phyloP scores from a whole-genome alignment of 805 yeast species.

The Cyberlindnera sargentensis region DNA sequence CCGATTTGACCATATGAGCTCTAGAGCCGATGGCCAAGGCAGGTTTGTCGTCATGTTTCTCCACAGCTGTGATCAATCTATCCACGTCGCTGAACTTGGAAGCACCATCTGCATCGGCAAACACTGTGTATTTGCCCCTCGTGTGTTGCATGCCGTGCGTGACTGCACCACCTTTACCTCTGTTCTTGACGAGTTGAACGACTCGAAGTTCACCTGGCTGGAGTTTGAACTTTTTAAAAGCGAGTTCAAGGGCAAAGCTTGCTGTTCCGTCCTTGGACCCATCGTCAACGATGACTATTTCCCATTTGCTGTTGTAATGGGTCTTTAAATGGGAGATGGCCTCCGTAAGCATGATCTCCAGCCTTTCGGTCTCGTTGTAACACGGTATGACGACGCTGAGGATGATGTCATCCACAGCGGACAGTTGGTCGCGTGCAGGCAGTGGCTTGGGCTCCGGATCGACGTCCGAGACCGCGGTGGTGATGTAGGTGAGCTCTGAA shows the following conservation, averaged over 20 bases:
- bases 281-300: conserved; percentile 84
- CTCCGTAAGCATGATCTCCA: conserved; percentile 67
- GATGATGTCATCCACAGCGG: conserved; percentile 33
- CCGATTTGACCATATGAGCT: conserved; percentile 94
- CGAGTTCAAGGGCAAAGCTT: conserved; percentile 59
- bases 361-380: conserved; percentile 74
- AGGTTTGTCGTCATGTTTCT: conserved; percentile 24
- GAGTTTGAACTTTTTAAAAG: conserved; percentile 36
- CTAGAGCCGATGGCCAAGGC: conserved; percentile 86
- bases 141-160: conserved; percentile 80
- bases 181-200: conserved; percentile 59
- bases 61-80: conserved; percentile 41
- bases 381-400: conserved; percentile 89
- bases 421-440: conserved; percentile 15
- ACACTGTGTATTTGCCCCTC: conserved; percentile 67
- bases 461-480: conserved; percentile 33
- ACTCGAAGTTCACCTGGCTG: conserved; percentile 61
- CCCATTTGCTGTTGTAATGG: conserved; percentile 43
- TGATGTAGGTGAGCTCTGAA: conserved; percentile 47
- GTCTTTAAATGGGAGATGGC: conserved; percentile 46
- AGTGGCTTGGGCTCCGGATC: conserved; percentile 30
- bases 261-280: conserved; percentile 82
- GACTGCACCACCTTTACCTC: conserved; percentile 98
- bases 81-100: conserved; percentile 66
- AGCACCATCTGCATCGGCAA: conserved; percentile 99